Evolutionary conservation across 768 basidiomycete genomes (phyloP).

Genomic region (Mycena kentingensis): DNA sequence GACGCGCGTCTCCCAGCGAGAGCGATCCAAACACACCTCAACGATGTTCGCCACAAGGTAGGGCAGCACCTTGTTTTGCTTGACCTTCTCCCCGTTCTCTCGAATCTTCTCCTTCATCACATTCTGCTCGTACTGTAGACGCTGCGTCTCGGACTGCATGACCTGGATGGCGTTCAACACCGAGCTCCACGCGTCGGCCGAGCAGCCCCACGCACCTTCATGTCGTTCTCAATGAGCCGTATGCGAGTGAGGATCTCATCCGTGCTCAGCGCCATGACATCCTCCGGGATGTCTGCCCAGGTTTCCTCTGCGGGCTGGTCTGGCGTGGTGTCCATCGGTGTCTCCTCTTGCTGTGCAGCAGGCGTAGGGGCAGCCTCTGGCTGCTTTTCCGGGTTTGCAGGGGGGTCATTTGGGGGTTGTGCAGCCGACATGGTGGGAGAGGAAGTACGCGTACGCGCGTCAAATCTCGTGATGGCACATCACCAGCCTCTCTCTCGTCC

Average conservation of each 20-base stretch:
- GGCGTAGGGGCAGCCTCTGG: constrained; percentile 42
- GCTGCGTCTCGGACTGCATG: constrained; percentile 92
- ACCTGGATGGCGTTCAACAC: constrained; percentile 64
- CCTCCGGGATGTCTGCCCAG: constrained; percentile 90
- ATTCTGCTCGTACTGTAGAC: constrained; percentile 90
- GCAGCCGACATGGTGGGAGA: constrained; percentile 56
- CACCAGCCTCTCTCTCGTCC: no score
- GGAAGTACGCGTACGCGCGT: constrained; percentile 16
- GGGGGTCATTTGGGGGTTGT: constrained; percentile 55
- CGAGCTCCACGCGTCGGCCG: constrained; percentile 5
- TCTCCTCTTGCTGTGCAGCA: constrained; percentile 31
- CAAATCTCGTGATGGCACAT: neutral
- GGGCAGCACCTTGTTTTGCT: constrained; percentile 98
- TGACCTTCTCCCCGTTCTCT: constrained; percentile 97
- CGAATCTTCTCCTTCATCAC: constrained; percentile 99
- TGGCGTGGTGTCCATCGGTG: constrained; percentile 74
- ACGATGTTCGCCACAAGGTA: constrained; percentile 98
- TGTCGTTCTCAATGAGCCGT: constrained; percentile 94
- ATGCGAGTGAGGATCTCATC: constrained; percentile 90
- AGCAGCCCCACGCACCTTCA: constrained; percentile 61
- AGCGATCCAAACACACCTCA: constrained; percentile 61
- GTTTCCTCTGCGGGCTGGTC: constrained; percentile 74
- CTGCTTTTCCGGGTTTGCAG: constrained; percentile 54
- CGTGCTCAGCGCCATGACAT: constrained; percentile 72
- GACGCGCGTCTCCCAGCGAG: constrained; percentile 1